phyloP scores from a whole-genome alignment of 2,329 filamentous ascomycete genomes.

The Tothia fuscella region DNA sequence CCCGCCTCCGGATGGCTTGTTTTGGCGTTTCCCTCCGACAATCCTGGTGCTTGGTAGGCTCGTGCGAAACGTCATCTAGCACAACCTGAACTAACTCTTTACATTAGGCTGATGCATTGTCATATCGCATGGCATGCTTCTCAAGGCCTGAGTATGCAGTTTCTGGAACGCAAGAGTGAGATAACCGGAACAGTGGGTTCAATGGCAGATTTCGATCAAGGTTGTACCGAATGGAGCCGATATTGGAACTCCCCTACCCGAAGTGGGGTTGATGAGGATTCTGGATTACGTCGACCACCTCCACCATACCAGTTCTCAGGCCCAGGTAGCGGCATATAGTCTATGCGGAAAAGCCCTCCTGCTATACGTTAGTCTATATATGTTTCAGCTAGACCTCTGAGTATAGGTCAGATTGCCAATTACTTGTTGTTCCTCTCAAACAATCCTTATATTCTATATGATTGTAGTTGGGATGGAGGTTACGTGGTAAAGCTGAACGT shows the following conservation, averaged over 20 bases:
- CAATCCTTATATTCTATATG: background rate
- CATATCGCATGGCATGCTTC: conserved; percentile 4
- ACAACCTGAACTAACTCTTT: too few relatives aligned
- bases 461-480: background rate
- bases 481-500: background rate
- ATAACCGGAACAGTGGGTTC: background rate
- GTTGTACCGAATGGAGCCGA: background rate
- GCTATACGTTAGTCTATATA: background rate
- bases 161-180: background rate
- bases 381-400: background rate
- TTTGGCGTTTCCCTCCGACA: conserved; percentile 9
- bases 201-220: background rate
- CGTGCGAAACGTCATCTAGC: background rate
- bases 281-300: too few relatives aligned
- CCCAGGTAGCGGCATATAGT: too few relatives aligned
- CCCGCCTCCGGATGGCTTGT: conserved; percentile 8
- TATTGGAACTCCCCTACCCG: background rate
- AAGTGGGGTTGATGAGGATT: background rate
- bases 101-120: conserved; percentile 4
- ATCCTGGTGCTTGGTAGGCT: conserved; percentile 11
- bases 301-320: too few relatives aligned
- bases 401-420: too few relatives aligned
- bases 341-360: too few relatives aligned
- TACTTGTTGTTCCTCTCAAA: background rate
- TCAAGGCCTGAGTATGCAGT: conserved; percentile 3